phyloP scores from a whole-genome alignment of 2,329 filamentous ascomycete species.

The Grosmannia penicillata region DNA sequence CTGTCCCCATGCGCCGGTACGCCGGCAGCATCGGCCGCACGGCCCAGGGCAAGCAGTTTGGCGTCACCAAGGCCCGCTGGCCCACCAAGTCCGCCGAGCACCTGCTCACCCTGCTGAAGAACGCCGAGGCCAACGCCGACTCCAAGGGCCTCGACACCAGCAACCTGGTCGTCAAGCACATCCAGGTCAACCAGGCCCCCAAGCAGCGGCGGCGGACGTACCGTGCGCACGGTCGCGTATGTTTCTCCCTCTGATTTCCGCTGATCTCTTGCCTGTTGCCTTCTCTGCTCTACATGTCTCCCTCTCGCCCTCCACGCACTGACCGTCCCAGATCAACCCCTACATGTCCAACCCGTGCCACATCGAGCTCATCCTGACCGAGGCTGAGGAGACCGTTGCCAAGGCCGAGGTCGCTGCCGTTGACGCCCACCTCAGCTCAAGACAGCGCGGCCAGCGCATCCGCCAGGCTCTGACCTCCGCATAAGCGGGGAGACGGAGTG shows the following conservation, averaged over 20 bases:
- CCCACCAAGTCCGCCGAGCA: constrained; percentile 98
- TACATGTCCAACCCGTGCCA: constrained; percentile 99
- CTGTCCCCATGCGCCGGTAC: constrained; percentile 95
- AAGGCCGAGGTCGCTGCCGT: constrained; percentile 63
- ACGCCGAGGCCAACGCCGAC: constrained; percentile 93
- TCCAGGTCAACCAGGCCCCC: constrained; percentile 99
- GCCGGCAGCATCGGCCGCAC: constrained; percentile 88
- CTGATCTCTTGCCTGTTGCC: background rate
- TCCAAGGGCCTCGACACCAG: constrained; percentile 94
- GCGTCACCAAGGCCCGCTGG: constrained; percentile 96
- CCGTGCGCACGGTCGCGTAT: constrained; percentile 98
- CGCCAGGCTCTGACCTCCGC: constrained; percentile 51
- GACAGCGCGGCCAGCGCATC: constrained; percentile 69
- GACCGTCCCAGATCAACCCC: constrained; percentile 71
- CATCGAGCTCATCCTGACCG: constrained; percentile 98
- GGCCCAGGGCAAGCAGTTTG: constrained; percentile 98
- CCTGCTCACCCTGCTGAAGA: constrained; percentile 92
- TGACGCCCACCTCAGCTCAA: constrained; percentile 63
- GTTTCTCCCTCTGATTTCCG: constrained; percentile 25
- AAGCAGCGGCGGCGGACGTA: constrained; percentile 99
- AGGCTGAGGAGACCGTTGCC: constrained; percentile 89
- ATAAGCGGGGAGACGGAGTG: constrained; percentile 21
- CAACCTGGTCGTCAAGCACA: constrained; percentile 99
- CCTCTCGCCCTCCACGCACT: background rate
- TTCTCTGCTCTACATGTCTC: background rate